A percentile compares a stretch with the other conserved stretches of the same genome.
These are phyloP conservation scores for Besnoitia besnoiti DNA, from an alignment of 169 alveolate genomes.

Conservation along the genomic window DNA sequence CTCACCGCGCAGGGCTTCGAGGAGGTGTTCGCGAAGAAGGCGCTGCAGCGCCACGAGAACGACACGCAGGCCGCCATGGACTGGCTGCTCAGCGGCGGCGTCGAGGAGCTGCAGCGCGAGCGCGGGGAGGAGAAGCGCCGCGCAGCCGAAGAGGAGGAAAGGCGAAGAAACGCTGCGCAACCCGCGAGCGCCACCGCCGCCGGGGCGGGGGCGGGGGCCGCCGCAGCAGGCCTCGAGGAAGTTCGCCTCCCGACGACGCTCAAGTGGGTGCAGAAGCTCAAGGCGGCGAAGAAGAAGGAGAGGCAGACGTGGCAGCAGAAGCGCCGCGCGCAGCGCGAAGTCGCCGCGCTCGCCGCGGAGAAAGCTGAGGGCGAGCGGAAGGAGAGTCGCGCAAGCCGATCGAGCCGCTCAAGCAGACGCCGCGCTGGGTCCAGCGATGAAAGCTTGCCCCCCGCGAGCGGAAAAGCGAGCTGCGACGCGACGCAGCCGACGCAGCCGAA, in stretches of 20 bases:
- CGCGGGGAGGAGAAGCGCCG: background rate
- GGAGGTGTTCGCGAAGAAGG: conserved; percentile 66
- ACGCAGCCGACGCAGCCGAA: background rate
- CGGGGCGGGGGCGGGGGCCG: background rate
- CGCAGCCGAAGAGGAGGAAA: background rate
- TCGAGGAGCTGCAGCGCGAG: conserved; percentile 27
- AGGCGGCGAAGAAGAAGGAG: conserved; percentile 46
- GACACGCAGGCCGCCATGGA: conserved; percentile 72
- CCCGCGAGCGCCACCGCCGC: conserved; percentile 33
- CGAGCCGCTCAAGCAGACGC: background rate
- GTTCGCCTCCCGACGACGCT: conserved; percentile 67
- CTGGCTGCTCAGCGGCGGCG: conserved; percentile 67
- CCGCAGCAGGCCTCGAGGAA: background rate
- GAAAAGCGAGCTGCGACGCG: background rate
- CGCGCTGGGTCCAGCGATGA: background rate
- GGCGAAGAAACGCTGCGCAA: background rate
- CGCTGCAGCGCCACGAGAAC: conserved; percentile 64
- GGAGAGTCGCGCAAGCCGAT: background rate
- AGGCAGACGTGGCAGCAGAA: conserved; percentile 47
- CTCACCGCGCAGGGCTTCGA: conserved; percentile 73
- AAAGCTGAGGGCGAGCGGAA: background rate
- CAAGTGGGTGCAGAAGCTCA: conserved; percentile 61
- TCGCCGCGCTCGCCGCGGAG: conserved; percentile 31
- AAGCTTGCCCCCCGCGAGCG: background rate
- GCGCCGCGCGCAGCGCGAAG: conserved; percentile 53